Conservation (phyloP, 306 rosid genomes). For the Begonia loranthoides region DNA sequence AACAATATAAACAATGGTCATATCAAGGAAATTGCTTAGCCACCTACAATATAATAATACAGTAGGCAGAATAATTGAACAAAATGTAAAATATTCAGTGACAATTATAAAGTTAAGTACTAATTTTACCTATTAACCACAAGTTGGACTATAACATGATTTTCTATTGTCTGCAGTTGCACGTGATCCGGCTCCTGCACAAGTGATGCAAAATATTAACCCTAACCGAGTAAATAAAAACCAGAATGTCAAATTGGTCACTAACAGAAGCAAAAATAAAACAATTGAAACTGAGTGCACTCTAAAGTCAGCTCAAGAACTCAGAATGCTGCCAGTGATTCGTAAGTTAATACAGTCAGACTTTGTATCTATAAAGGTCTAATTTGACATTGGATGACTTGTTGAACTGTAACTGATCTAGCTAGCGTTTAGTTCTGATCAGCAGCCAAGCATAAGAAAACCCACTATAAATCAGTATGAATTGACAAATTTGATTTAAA, state of each 20-base stretch:
- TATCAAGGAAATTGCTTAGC: too few species aligned
- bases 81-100: too few species aligned
- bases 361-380: background rate
- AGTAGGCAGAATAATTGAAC: too few species aligned
- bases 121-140: constrained; percentile 18
- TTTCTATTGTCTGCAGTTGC: constrained; percentile 28
- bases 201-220: constrained; percentile 7
- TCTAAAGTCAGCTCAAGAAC: background rate
- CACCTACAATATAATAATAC: too few species aligned
- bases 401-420: background rate
- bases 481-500: too few species aligned
- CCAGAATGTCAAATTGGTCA: background rate
- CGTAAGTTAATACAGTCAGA: background rate
- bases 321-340: background rate
- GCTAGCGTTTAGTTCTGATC: too few species aligned
- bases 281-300: background rate
- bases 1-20: too few species aligned
- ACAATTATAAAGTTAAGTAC: too few species aligned
- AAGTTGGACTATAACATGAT: constrained; percentile 28
- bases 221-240: background rate
- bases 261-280: background rate
- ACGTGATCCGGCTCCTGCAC: constrained; percentile 42
- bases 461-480: too few species aligned
- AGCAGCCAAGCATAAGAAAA: too few species aligned
- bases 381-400: background rate